These are phyloP conservation scores for Ogataea degrootiae DNA, from an alignment of 805 yeast genomes.

Conservation along the genomic window DNA sequence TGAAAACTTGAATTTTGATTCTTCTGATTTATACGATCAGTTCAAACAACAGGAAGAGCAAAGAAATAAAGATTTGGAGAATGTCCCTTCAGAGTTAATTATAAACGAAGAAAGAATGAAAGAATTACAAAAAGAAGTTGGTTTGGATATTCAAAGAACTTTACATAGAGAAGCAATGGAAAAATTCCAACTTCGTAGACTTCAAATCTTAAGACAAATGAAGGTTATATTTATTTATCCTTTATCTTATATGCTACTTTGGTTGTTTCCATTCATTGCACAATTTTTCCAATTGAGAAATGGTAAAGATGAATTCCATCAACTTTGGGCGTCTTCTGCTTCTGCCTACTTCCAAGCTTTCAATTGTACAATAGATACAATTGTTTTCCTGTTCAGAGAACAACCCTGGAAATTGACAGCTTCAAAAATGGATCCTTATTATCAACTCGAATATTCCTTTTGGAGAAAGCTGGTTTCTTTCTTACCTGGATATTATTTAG, in stretches of 20 bases:
- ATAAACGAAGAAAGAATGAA: constrained; percentile 6
- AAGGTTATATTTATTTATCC: constrained; percentile 81
- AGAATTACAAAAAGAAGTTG: constrained; percentile 19
- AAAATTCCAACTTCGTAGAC: constrained; percentile 57
- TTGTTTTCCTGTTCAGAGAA: constrained; percentile 74
- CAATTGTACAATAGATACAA: constrained; percentile 71
- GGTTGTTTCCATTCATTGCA: constrained; percentile 76
- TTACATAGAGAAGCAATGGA: constrained; percentile 59
- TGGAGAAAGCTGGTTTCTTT: constrained; percentile 22
- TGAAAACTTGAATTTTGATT: constrained; percentile 15
- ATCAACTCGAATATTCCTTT: constrained; percentile 8
- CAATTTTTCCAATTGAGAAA: constrained; percentile 49
- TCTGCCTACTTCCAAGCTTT: constrained; percentile 79
- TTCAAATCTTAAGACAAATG: constrained; percentile 70
- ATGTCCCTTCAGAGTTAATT: not conserved
- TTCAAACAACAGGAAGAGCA: not conserved
- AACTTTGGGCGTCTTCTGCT: constrained; percentile 58
- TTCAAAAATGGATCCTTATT: constrained; percentile 19
- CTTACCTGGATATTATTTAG: constrained; percentile 25
- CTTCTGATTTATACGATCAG: constrained; percentile 1
- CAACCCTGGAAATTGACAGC: constrained; percentile 59
- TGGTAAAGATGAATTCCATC: constrained; percentile 46
- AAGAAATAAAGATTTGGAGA: not conserved
- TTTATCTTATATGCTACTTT: constrained; percentile 67
- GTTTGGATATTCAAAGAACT: constrained; percentile 27